Percentiles rank a stretch among this genome's conserved stretches.
These are phyloP conservation scores for Calonectria pauciramosa DNA, from an alignment of 2,329 filamentous ascomycete genomes.

Conservation along the genomic window DNA sequence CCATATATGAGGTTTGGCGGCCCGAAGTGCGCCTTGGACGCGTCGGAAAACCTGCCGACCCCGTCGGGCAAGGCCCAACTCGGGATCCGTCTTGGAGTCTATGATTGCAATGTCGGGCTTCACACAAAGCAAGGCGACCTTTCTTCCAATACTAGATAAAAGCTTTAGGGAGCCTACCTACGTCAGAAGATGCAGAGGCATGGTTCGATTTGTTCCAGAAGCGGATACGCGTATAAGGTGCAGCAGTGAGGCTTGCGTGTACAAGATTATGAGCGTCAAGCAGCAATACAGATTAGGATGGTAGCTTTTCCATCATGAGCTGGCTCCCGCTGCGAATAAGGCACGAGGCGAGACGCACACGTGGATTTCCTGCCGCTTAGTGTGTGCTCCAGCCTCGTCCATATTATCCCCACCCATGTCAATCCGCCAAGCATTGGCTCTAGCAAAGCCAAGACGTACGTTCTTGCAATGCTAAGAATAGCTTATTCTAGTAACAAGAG, in stretches of 20 bases:
- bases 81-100: too few relatives aligned
- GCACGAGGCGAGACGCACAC: neutral
- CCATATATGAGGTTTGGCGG: neutral
- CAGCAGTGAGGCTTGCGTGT: neutral
- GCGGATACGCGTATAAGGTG: neutral
- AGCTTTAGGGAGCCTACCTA: neutral
- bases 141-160: neutral
- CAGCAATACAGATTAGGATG: neutral
- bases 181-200: neutral
- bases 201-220: neutral
- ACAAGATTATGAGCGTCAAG: neutral
- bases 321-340: neutral
- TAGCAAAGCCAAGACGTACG: neutral
- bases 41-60: neutral
- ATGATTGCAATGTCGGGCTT: neutral
- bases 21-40: neutral
- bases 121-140: neutral
- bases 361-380: neutral
- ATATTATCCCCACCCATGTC: neutral
- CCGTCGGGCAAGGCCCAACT: rapidly evolving
- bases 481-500: neutral
- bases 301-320: neutral
- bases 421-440: neutral
- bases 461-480: neutral
- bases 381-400: neutral